phyloP scores from a whole-genome alignment of 163 green algal species.

The Coccomyxa subellipsoidea region DNA sequence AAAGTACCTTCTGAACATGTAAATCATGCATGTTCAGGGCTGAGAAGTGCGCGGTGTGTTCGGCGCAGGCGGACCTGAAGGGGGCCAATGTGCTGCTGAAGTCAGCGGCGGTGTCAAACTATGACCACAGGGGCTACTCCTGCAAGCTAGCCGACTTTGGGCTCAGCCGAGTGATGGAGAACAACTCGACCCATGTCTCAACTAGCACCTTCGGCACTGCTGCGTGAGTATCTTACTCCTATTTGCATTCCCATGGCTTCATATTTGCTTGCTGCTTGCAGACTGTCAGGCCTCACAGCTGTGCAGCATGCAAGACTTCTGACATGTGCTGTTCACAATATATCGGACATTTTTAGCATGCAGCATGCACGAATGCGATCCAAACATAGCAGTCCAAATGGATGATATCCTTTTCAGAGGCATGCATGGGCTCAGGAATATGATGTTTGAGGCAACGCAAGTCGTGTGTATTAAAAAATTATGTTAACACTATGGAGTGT shows the following conservation, averaged over 20 bases:
- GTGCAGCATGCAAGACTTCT: background rate
- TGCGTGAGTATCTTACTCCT: background rate
- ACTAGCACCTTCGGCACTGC: slow-evolving; percentile 35
- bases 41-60: too few species aligned
- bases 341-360: background rate
- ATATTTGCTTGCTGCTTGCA: too few species aligned
- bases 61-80: slow-evolving; percentile 11
- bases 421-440: too few species aligned
- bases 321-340: background rate
- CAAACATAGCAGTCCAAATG: too few species aligned
- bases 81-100: slow-evolving; percentile 22
- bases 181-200: slow-evolving; percentile 22
- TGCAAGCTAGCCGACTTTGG: slow-evolving; percentile 20
- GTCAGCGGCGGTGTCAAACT: slow-evolving; percentile 18
- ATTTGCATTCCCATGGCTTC: background rate
- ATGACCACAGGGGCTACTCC: slow-evolving; percentile 10
- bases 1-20: too few species aligned
- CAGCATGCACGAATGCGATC: too few species aligned
- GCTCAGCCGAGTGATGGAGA: slow-evolving; percentile 17
- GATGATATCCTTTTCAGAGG: too few species aligned
- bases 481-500: background rate
- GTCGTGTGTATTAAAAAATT: too few species aligned
- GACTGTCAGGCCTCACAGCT: too few species aligned
- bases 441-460: too few species aligned
- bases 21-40: too few species aligned